Base-by-base conservation (phyloP, 1,284 basidiomycete species). In the Ustilago esculenta region DNA sequence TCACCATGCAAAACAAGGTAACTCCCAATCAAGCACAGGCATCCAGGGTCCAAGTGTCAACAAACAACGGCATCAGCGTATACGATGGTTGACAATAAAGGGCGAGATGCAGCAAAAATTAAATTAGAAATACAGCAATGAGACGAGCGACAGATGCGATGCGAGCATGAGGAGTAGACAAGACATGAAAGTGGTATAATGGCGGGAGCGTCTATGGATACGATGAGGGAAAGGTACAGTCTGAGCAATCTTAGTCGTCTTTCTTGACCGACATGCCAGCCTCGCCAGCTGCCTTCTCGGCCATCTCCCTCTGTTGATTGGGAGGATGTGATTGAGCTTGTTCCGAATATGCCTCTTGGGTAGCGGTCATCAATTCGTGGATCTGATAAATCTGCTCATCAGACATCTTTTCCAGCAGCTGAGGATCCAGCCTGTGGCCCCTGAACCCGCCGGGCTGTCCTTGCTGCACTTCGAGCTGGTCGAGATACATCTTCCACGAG, bases 371-470 rank as follows among this genome's bases (percentile, higher is more conserved):
- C 25, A 82, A 53, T 45, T 82, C 80, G 53, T 81, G 78, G 20
- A 82, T 66, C 61, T 82, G 81, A 32, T 80, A 76, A n/a, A 82
- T 72, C 72, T 82, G 81, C 59, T 82, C 80, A 32, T 81, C 75
- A 3, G 79, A 80, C 42, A 82, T 61, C 65, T 74, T 76, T 15
- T 78, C 76, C 15, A 78, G 45, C 33, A 78, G 40, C 23, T 60
- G 53, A 12, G 73, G 49, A 33, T 79, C 74, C 14, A 81, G 37
- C 10, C 73, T 44, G 25, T 68, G 40, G 0, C 79, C 77, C 5
- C 61, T 52, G 37, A 66, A 63, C 2, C 72, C 72, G 0, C 58
- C 53, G 8, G 60, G 52, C 12, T 65, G 39, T 14, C 65, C 60
- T 32, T 65, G 65, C 21, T 72, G 60, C 29, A 64, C 63, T 42